Evolutionary conservation across 768 basidiomycete species (phyloP).

Genomic region (Hortiboletus flavorubellus): DNA sequence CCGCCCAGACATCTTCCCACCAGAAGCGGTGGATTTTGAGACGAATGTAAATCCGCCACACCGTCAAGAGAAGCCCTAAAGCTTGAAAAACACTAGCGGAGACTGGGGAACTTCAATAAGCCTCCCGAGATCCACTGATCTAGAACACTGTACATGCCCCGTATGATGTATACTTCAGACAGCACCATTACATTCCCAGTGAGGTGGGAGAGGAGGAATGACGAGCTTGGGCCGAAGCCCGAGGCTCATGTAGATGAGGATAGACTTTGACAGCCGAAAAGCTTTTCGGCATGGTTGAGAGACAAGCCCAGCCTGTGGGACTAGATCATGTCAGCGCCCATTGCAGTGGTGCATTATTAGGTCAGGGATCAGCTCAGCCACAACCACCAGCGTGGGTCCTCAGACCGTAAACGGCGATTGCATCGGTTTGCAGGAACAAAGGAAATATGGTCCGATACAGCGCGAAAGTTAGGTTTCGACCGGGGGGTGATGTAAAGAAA

Average conservation of each 20-base stretch:
- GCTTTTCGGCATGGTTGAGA: slow-evolving; percentile 2
- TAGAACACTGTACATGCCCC: slow-evolving; percentile 1
- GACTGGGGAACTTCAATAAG: slow-evolving; percentile 4
- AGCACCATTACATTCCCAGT: neutral
- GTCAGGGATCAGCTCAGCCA: neutral
- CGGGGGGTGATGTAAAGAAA: too few species aligned
- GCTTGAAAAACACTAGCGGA: slow-evolving; percentile 8
- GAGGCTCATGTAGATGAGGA: slow-evolving; percentile 2
- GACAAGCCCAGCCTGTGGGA: neutral
- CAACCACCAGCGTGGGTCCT: neutral
- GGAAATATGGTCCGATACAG: too few species aligned
- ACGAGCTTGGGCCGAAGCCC: neutral
- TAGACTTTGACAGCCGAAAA: slow-evolving; percentile 3
- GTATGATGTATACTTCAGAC: slow-evolving; percentile 1
- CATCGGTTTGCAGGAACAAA: neutral
- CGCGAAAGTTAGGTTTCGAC: too few species aligned
- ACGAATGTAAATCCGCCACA: slow-evolving; percentile 19
- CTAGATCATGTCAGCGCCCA: neutral
- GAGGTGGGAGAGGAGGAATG: neutral
- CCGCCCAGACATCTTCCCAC: slow-evolving; percentile 22
- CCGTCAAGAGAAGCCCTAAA: slow-evolving; percentile 14
- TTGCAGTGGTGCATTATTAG: neutral
- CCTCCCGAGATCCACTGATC: neutral
- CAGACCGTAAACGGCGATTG: neutral
- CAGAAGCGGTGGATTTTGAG: slow-evolving; percentile 15